Conservation (phyloP, 2,329 filamentous ascomycete species). For the Sphaerostilbella broomeana region DNA sequence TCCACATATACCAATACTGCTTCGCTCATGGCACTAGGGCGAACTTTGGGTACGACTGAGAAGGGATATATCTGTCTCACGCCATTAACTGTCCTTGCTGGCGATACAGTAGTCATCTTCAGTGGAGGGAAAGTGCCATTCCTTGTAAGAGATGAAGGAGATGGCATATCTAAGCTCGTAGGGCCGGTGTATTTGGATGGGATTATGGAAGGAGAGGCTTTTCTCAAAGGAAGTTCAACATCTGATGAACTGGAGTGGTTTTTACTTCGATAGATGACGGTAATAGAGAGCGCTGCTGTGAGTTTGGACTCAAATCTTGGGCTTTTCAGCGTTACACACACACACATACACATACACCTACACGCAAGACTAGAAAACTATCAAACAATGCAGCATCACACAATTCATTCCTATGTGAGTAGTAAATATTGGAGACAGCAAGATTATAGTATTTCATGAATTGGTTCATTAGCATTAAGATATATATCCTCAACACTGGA, state of each 20-base stretch:
- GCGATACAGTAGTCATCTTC: background rate
- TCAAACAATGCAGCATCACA: no score
- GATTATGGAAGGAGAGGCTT: conserved; percentile 2
- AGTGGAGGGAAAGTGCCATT: conserved; percentile 2
- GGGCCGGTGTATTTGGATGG: conserved; percentile 4
- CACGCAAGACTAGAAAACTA: no score
- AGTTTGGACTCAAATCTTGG: no score
- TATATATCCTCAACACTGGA: no score
- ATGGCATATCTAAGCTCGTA: background rate
- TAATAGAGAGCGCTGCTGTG: no score
- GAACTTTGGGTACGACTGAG: background rate
- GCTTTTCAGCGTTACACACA: no score
- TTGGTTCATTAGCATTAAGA: no score
- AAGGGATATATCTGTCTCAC: conserved; percentile 1
- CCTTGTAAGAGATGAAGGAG: conserved; percentile 2
- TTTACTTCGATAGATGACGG: background rate
- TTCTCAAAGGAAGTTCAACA: background rate
- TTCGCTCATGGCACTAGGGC: conserved; percentile 1
- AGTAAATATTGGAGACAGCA: no score
- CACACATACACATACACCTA: no score
- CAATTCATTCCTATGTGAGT: no score
- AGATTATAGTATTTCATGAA: no score
- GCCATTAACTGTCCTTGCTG: background rate
- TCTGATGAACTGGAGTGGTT: conserved; percentile 6
- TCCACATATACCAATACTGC: conserved; percentile 4